These are phyloP conservation scores for Rauvolfia tetraphylla DNA, from an alignment of 257 asterid species.

Conservation along the genomic window DNA sequence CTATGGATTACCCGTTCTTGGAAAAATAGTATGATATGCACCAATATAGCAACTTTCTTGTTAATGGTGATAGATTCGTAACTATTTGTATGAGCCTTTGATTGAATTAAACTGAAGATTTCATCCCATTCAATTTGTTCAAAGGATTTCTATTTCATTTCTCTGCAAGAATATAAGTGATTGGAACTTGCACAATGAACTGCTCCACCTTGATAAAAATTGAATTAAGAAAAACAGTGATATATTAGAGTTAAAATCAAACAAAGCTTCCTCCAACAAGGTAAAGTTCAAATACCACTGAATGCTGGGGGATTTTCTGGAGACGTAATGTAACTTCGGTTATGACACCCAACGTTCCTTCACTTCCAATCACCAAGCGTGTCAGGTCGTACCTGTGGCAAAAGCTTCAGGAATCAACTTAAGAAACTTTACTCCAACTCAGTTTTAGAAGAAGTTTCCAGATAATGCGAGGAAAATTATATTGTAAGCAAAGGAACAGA, in stretches of 20 bases:
- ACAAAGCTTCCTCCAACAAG: constrained; percentile 15
- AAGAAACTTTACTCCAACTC: not conserved
- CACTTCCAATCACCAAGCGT: constrained; percentile 93
- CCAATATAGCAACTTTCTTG: not conserved
- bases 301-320: constrained; percentile 76
- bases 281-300: constrained; percentile 63
- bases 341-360: constrained; percentile 96
- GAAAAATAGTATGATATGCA: not conserved
- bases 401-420: constrained; percentile 12
- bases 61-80: not conserved
- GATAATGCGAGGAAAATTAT: not conserved
- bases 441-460: not conserved
- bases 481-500: not conserved
- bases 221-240: not conserved
- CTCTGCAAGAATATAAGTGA: not conserved
- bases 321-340: constrained; percentile 93
- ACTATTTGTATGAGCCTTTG: not conserved
- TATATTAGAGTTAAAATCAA: not conserved
- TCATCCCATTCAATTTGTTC: not conserved
- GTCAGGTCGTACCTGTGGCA: constrained; percentile 80
- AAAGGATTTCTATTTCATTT: no score
- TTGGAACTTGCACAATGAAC: not conserved
- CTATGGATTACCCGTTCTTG: not conserved
- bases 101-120: not conserved
- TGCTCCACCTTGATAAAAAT: not conserved